Percentiles rank a stretch among this genome's conserved stretches.
Conservation (phyloP, 805 yeast species). For the Ogataea salicorniae region DNA sequence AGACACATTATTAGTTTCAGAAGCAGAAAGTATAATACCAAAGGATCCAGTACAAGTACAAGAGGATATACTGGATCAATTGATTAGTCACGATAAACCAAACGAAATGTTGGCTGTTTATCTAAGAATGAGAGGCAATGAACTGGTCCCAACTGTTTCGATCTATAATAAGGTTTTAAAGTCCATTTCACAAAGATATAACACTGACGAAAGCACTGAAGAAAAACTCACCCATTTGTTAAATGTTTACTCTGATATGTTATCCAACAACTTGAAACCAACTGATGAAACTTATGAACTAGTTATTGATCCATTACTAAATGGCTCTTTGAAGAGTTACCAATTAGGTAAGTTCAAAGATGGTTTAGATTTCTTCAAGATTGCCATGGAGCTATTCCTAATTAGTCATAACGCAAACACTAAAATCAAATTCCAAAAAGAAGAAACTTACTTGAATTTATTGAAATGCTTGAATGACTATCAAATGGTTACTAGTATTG, state of each 20-base stretch:
- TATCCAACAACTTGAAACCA: conserved; percentile 52
- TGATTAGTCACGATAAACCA: conserved; percentile 18
- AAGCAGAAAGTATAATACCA: background rate
- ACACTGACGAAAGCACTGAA: conserved; percentile 51
- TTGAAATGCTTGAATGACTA: conserved; percentile 24
- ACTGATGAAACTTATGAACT: conserved; percentile 47
- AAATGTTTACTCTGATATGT: conserved; percentile 64
- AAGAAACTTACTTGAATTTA: conserved; percentile 17
- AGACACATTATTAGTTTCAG: background rate
- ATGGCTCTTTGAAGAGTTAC: conserved; percentile 41
- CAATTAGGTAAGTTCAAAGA: conserved; percentile 32
- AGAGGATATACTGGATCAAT: conserved; percentile 20
- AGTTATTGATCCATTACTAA: conserved; percentile 45
- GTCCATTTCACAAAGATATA: conserved; percentile 47
- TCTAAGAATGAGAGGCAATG: conserved; percentile 27
- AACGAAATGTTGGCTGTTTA: conserved; percentile 33
- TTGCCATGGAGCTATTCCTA: conserved; percentile 42
- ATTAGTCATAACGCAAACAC: conserved; percentile 22
- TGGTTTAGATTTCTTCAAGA: conserved; percentile 44
- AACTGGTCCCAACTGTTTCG: conserved; percentile 44
- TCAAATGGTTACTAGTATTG: conserved; percentile 16
- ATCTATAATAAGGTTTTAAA: conserved; percentile 49
- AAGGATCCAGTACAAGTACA: conserved; percentile 12
- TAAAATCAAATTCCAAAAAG: conserved; percentile 12
- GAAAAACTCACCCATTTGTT: conserved; percentile 56